Evolutionary conservation across 2,329 filamentous ascomycete species (phyloP).

Genomic region (Trichoderma polysporum): DNA sequence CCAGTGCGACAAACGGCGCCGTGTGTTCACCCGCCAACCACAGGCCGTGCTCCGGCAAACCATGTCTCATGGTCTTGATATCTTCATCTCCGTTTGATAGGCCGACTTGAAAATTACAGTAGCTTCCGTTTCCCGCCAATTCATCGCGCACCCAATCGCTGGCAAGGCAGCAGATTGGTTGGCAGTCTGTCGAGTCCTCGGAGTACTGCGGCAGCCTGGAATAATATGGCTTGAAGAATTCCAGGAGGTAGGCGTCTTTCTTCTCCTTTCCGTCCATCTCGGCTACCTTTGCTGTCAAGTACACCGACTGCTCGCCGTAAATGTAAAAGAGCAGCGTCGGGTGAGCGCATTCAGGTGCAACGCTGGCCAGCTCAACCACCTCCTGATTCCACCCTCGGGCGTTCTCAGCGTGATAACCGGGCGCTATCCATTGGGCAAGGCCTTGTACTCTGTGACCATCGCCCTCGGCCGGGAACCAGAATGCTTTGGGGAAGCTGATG

Average conservation of each 20-base stretch:
- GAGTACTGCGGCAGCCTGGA: slow-evolving; percentile 70
- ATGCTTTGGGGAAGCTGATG: slow-evolving; percentile 71
- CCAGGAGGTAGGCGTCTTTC: slow-evolving; percentile 55
- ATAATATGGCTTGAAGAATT: slow-evolving; percentile 77
- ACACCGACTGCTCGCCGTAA: slow-evolving; percentile 61
- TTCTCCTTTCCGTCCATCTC: slow-evolving; percentile 44
- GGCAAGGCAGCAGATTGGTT: slow-evolving; percentile 62
- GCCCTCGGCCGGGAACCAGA: slow-evolving; percentile 59
- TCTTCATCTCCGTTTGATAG: slow-evolving; percentile 69
- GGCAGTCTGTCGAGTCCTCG: slow-evolving; percentile 53
- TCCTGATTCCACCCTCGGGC: slow-evolving; percentile 71
- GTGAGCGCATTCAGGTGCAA: slow-evolving; percentile 60
- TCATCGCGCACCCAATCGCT: slow-evolving; percentile 79
- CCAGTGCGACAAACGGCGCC: slow-evolving; percentile 82
- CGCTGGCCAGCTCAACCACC: slow-evolving; percentile 71
- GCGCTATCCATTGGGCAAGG: slow-evolving; percentile 75
- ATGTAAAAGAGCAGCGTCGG: slow-evolving; percentile 85
- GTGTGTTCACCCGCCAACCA: slow-evolving; percentile 94
- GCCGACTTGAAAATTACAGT: slow-evolving; percentile 81
- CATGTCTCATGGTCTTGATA: slow-evolving; percentile 63
- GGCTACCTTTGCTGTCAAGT: slow-evolving; percentile 49
- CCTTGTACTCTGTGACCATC: slow-evolving; percentile 52
- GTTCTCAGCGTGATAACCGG: slow-evolving; percentile 63
- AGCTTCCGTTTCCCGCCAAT: slow-evolving; percentile 77
- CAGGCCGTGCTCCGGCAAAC: slow-evolving; percentile 64